Base-by-base conservation (phyloP, 352 stramenopile genomes). In the Phytopythium mirpurense region DNA sequence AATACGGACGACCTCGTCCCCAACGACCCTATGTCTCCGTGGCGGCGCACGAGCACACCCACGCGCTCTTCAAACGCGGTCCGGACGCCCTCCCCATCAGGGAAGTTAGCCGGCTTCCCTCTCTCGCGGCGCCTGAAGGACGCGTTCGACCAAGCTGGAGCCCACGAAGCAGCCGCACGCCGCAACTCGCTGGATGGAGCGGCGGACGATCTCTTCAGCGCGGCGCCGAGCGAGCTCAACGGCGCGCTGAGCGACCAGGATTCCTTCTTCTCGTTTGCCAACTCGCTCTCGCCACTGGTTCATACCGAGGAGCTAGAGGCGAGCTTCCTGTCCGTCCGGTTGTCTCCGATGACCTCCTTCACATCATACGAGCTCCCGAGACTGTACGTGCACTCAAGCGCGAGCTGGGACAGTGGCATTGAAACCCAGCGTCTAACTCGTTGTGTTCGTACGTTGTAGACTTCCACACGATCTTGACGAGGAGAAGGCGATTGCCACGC, bases 261-360 rank as follows among this genome's bases (percentile, higher is more conserved):
- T 57, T 85, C 75, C 34, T 87, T 92, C 54, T 90, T 91, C 52
- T 89, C 81, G 23, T 90, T 92, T 51, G 78, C 70, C 0, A 86
- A 87, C 46, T 78, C 78, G 26, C 68, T 94, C 1, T 90, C 83
- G 6, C 79, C 81, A n/a, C 62, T 91, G 15, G 62, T 78, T 34
- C 54, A 65, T 26, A 52, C 60, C 0, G 81, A 90, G 2, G 80
- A 87, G 31, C 71, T 90, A 14, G 81, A 87, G 21, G 78, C 62
- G 26, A 81, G 61, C 38, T 84, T 90, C 45, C 48, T 88, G 56
- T 74, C 76, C 0, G 56, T 86, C 24, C 67, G 61, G 10, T 65
- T 90, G 21, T 92, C 83, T 7, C 83, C 83, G 6, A 55, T 89
- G 5, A 63, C 70, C n/a, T 61, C 75, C 14, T 61, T 78, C 8